These are phyloP conservation scores for Pythium catenulatum DNA, from an alignment of 352 stramenopile species.

Conservation along the genomic window DNA sequence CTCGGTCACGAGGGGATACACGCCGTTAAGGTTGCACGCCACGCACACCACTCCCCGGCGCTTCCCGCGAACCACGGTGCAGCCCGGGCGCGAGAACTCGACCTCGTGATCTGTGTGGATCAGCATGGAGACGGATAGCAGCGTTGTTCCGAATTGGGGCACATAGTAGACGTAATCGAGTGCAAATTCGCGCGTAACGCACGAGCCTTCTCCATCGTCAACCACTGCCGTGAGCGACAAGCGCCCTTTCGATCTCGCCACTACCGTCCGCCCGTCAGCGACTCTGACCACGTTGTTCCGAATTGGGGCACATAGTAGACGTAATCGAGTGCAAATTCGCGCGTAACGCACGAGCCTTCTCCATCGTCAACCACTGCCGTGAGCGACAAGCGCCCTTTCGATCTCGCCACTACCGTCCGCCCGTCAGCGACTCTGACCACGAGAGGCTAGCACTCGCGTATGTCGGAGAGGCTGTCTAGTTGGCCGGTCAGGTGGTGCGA, in stretches of 20 bases:
- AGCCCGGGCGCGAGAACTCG: not conserved
- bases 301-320: no score
- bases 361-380: not conserved
- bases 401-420: not conserved
- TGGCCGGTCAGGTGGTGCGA: conserved; percentile 33
- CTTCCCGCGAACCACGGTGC: not conserved
- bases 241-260: not conserved
- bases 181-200: not conserved
- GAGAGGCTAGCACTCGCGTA: not conserved
- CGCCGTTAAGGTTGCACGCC: not conserved
- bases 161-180: conserved; percentile 32
- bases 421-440: conserved; percentile 4
- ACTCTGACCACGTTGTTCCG: not conserved
- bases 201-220: not conserved
- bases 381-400: no score
- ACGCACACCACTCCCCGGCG: not conserved
- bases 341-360: not conserved
- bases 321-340: conserved; percentile 12
- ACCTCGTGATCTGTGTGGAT: not conserved
- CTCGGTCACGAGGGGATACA: not conserved
- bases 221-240: not conserved
- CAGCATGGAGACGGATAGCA: conserved; percentile 1
- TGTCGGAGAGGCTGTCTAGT: not conserved
- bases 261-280: not conserved
- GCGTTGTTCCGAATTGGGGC: not conserved